A percentile compares a stretch with the other conserved stretches of the same genome.
These are phyloP conservation scores for Hemileccinum impolitum DNA, from an alignment of 768 basidiomycete species.

Conservation along the genomic window DNA sequence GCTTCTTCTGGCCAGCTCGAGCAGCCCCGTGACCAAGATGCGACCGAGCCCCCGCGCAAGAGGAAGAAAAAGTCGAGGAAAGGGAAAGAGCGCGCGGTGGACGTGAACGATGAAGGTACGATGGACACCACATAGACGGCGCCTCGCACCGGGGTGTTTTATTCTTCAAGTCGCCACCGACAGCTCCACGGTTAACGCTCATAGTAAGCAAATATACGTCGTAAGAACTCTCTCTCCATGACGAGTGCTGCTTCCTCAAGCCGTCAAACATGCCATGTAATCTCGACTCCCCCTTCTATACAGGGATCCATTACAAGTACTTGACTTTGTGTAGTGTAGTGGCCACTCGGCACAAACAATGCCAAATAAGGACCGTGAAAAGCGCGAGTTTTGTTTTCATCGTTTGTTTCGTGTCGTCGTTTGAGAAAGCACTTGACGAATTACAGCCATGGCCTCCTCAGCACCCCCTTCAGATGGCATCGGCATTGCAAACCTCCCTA, in stretches of 20 bases:
- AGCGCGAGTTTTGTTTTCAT: slow-evolving; percentile 18
- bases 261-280: no score
- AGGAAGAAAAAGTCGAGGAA: slow-evolving; percentile 18
- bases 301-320: no score
- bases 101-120: slow-evolving; percentile 11
- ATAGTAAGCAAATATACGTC: background rate
- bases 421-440: slow-evolving; percentile 12
- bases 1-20: background rate
- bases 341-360: slow-evolving; percentile 26
- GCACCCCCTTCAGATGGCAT: slow-evolving; percentile 64
- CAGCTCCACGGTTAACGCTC: background rate
- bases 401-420: slow-evolving; percentile 17
- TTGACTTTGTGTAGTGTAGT: background rate
- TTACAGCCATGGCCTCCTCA: slow-evolving; percentile 26
- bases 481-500: slow-evolving; percentile 95
- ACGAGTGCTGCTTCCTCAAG: no score
- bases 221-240: no score
- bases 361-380: slow-evolving; percentile 26
- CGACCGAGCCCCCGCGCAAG: slow-evolving; percentile 7
- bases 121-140: slow-evolving; percentile 17
- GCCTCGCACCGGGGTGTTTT: no score
- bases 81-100: slow-evolving; percentile 27
- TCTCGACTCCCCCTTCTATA: no score
- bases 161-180: no score
- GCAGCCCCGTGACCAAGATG: slow-evolving; percentile 1